Percentiles rank a stretch among this genome's conserved stretches.
These are phyloP conservation scores for Gentiana macrophylla DNA, from an alignment of 257 asterid species.

Conservation along the genomic window DNA sequence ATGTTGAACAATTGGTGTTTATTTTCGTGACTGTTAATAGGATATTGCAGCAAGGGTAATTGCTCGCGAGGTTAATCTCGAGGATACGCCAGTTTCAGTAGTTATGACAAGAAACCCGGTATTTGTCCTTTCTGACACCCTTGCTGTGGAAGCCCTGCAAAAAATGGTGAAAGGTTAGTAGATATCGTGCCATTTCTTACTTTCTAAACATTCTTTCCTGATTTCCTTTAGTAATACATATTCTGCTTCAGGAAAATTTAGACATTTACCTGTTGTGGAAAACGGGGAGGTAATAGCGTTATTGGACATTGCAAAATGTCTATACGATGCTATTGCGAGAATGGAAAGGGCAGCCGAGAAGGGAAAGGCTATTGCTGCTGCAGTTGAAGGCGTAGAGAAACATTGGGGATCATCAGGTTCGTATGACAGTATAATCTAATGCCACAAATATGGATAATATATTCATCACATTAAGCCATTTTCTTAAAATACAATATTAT, in stretches of 20 bases:
- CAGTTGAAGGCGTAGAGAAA: slow-evolving; percentile 97
- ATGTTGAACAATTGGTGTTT: not conserved
- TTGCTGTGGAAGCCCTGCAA: slow-evolving; percentile 97
- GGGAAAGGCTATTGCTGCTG: slow-evolving; percentile 98
- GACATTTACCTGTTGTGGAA: slow-evolving; percentile 94
- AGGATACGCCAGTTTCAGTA: slow-evolving; percentile 82
- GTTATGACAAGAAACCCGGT: slow-evolving; percentile 98
- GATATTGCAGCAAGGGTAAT: slow-evolving; percentile 84
- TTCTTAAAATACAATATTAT: too few relatives aligned
- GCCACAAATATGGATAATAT: not conserved
- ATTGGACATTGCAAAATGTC: slow-evolving; percentile 91
- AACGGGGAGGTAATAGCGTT: slow-evolving; percentile 95
- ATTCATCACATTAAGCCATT: not conserved
- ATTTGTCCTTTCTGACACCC: slow-evolving; percentile 94
- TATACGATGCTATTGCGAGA: slow-evolving; percentile 96
- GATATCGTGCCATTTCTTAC: not conserved
- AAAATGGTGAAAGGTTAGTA: slow-evolving; percentile 90
- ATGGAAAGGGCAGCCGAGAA: slow-evolving; percentile 98
- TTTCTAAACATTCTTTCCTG: not conserved
- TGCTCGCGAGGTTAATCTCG: slow-evolving; percentile 67
- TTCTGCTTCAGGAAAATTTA: slow-evolving; percentile 65
- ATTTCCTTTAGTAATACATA: slow-evolving; percentile 8
- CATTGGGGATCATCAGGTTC: slow-evolving; percentile 95
- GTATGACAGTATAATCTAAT: slow-evolving; percentile 16
- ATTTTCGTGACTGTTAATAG: slow-evolving; percentile 21